Percentiles rank a stretch among this genome's conserved stretches.
Conservation (phyloP, 495 filamentous ascomycete species). For the Tuber borchii region DNA sequence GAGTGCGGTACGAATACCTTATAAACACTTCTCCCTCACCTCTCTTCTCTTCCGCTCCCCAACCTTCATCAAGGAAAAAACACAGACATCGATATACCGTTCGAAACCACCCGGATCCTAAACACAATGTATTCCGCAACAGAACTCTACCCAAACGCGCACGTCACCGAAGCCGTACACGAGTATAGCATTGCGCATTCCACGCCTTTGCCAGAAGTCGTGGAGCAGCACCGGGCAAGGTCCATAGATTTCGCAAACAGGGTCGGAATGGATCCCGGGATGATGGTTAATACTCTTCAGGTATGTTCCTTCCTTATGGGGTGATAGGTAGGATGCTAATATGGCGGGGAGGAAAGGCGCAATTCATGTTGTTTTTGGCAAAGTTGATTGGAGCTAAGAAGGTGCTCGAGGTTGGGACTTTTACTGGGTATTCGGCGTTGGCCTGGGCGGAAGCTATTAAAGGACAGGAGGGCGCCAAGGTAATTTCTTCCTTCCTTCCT, state of each 20-base stretch:
- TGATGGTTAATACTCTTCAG: conserved; percentile 36
- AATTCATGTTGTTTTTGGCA: conserved; percentile 37
- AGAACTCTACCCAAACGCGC: conserved; percentile 33
- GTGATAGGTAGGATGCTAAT: background rate
- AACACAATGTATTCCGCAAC: conserved; percentile 26
- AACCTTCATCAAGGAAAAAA: background rate
- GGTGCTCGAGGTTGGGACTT: conserved; percentile 45
- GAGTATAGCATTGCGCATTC: conserved; percentile 40
- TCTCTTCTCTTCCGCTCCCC: background rate
- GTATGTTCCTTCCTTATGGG: conserved; percentile 12
- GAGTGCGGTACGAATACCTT: background rate
- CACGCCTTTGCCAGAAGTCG: conserved; percentile 23
- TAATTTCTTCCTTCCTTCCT: conserved; percentile 8
- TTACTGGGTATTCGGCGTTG: conserved; percentile 44
- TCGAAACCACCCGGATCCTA: background rate
- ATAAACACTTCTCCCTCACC: background rate
- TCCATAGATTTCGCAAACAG: conserved; percentile 21
- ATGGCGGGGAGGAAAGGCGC: conserved; percentile 20
- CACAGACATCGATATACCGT: background rate
- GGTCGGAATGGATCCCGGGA: conserved; percentile 7
- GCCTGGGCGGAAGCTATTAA: conserved; percentile 42
- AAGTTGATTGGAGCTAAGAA: conserved; percentile 16
- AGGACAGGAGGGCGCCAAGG: conserved; percentile 26
- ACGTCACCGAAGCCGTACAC: conserved; percentile 30
- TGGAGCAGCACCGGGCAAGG: conserved; percentile 30